A percentile compares a stretch with the other conserved stretches of the same genome.
These are phyloP conservation scores for Phytophthora brassicae DNA, from an alignment of 352 stramenopile species.

Conservation along the genomic window DNA sequence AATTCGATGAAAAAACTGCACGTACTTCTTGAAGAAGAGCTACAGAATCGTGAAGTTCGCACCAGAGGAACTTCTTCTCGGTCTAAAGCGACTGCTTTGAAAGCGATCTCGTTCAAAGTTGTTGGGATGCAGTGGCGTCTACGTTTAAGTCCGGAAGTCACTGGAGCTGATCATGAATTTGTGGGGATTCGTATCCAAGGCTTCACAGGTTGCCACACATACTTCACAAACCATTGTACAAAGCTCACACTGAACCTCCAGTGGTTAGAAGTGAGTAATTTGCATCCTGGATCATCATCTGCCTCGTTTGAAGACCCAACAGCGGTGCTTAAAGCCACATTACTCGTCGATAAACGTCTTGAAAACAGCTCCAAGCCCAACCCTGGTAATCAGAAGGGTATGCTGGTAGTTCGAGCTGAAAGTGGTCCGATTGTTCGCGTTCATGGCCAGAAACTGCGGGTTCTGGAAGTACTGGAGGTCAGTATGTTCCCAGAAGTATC, in stretches of 20 bases:
- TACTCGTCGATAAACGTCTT: constrained; percentile 62
- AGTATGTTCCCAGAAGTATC: constrained; percentile 82
- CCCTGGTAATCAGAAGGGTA: constrained; percentile 67
- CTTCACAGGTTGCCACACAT: constrained; percentile 66
- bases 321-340: constrained; percentile 66
- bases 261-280: constrained; percentile 83
- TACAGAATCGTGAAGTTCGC: constrained; percentile 61
- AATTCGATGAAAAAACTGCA: constrained; percentile 60
- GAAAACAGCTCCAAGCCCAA: constrained; percentile 39
- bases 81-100: constrained; percentile 35
- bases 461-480: constrained; percentile 77
- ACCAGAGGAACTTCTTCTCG: constrained; percentile 38
- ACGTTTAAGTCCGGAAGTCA: constrained; percentile 58
- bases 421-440: constrained; percentile 68
- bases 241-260: constrained; percentile 79
- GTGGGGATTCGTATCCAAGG: constrained; percentile 66
- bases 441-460: constrained; percentile 65
- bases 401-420: constrained; percentile 75
- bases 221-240: constrained; percentile 68
- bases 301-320: constrained; percentile 77
- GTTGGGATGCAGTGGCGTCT: constrained; percentile 59
- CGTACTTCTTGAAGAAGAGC: constrained; percentile 64
- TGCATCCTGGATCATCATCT: constrained; percentile 70
- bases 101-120: constrained; percentile 71
- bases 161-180: constrained; percentile 68